A percentile compares a stretch with the other conserved stretches of the same genome.
Conservation (phyloP, 73 alveolate species). For the Uronychia binucleata region DNA sequence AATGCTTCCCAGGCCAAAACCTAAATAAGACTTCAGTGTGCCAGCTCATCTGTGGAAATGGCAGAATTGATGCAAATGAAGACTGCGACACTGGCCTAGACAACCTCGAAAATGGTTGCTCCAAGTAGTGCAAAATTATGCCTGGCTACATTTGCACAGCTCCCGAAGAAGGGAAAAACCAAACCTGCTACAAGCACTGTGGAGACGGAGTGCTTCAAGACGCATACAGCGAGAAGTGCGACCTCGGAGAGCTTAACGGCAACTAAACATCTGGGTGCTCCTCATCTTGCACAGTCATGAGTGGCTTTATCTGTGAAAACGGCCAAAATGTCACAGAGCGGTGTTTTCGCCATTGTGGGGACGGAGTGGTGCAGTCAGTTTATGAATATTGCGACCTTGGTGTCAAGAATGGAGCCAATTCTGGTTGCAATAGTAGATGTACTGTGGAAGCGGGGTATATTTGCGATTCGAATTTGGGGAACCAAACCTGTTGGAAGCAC, state of each 20-base stretch:
- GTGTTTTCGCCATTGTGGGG: neutral
- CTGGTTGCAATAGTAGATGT: constrained; percentile 1
- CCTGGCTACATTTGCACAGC: neutral
- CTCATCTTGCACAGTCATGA: neutral
- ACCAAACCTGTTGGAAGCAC: no score
- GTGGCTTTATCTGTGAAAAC: neutral
- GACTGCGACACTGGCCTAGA: neutral
- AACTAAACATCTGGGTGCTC: neutral
- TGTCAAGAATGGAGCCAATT: no score
- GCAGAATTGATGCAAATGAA: neutral
- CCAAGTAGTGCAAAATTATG: neutral
- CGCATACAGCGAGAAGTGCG: constrained; percentile 4
- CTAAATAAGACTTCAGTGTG: neutral
- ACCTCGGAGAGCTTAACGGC: neutral
- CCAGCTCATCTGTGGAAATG: neutral
- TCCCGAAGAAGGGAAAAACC: neutral
- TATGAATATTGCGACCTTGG: no score
- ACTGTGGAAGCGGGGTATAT: constrained; percentile 5
- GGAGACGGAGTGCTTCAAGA: neutral
- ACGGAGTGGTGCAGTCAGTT: neutral
- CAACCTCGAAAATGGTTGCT: neutral
- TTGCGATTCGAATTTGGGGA: no score
- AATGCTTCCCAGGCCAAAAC: neutral
- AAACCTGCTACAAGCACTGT: neutral
- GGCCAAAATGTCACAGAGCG: neutral